phyloP scores from a whole-genome alignment of 2,329 filamentous ascomycete genomes.

The Chaetomium olivaceum region DNA sequence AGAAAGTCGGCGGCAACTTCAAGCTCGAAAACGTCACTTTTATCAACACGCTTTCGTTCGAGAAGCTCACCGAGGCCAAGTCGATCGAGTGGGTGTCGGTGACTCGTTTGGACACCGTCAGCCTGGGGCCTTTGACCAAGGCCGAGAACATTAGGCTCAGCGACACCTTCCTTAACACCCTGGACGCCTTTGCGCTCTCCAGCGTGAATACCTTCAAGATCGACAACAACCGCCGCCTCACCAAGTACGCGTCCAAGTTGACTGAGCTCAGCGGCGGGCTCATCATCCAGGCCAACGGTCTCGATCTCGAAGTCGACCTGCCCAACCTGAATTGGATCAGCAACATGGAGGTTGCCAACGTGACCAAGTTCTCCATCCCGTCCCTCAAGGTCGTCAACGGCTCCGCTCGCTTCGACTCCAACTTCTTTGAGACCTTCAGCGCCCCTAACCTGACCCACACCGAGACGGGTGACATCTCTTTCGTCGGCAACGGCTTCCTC shows the following conservation, averaged over 20 bases:
- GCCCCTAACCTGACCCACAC: conserved; percentile 72
- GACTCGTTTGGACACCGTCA: conserved; percentile 56
- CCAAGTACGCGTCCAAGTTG: conserved; percentile 73
- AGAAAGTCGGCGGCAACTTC: conserved; percentile 69
- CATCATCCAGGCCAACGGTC: conserved; percentile 78
- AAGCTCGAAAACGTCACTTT: conserved; percentile 66
- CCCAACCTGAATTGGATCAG: conserved; percentile 75
- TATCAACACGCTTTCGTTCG: conserved; percentile 68
- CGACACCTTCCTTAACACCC: conserved; percentile 79
- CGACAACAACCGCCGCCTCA: conserved; percentile 85
- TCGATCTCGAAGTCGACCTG: conserved; percentile 68
- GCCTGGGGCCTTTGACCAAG: conserved; percentile 57
- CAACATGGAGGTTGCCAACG: conserved; percentile 82
- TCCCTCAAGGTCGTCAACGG: conserved; percentile 72
- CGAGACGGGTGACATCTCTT: conserved; percentile 59
- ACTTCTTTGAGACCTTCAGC: conserved; percentile 63
- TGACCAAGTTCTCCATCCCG: conserved; percentile 71
- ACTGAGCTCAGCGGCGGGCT: conserved; percentile 71
- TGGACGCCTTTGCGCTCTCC: conserved; percentile 78
- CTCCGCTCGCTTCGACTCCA: conserved; percentile 81
- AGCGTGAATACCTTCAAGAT: conserved; percentile 74
- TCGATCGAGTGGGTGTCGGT: conserved; percentile 72
- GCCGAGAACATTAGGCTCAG: conserved; percentile 71
- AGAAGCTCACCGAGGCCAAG: conserved; percentile 63
- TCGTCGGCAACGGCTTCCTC: conserved; percentile 62